A percentile compares a stretch with the other conserved stretches of the same genome.
Conservation (phyloP, 768 basidiomycete genomes). For the Lentinus brumalis region DNA sequence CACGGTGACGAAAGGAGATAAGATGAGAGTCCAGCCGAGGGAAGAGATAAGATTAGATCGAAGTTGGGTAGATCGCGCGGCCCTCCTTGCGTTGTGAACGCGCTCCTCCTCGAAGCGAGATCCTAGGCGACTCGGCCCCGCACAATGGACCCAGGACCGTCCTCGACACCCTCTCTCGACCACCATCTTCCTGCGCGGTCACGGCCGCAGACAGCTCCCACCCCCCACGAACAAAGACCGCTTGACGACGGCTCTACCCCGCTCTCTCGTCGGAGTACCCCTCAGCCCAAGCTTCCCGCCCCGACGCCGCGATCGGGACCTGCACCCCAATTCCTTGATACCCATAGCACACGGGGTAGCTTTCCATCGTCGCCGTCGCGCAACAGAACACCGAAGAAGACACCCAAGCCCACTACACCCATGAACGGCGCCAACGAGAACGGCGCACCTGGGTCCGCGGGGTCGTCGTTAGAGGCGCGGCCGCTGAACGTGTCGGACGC, state of each 20-base stretch:
- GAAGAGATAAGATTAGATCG: conserved; percentile 18
- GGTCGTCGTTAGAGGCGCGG: conserved; percentile 31
- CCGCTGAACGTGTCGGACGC: conserved; percentile 93
- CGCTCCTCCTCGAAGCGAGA: conserved; percentile 18
- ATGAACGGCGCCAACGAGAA: conserved; percentile 11
- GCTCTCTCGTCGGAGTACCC: conserved; percentile 5
- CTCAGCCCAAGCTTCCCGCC: conserved; percentile 15
- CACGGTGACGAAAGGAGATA: background rate
- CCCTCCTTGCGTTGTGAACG: conserved; percentile 14
- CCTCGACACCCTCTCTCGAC: conserved; percentile 7
- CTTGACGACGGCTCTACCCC: conserved; percentile 7
- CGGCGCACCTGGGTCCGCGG: conserved; percentile 10
- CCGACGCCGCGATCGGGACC: conserved; percentile 17
- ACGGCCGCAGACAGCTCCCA: conserved; percentile 2
- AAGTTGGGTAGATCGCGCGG: background rate
- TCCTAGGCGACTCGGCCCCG: conserved; percentile 20
- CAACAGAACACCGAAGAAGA: conserved; percentile 9
- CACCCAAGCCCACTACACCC: conserved; percentile 16
- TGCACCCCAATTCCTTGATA: conserved; percentile 18
- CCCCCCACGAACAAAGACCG: conserved; percentile 5
- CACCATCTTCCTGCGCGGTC: conserved; percentile 1
- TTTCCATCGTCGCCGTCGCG: conserved; percentile 17
- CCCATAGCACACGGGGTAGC: conserved; percentile 10
- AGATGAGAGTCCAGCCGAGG: background rate
- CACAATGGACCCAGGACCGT: conserved; percentile 17